A percentile compares a stretch with the other conserved stretches of the same genome.
These are phyloP conservation scores for Hemileia vastatrix DNA, from an alignment of 1,284 basidiomycete genomes.

Conservation along the genomic window DNA sequence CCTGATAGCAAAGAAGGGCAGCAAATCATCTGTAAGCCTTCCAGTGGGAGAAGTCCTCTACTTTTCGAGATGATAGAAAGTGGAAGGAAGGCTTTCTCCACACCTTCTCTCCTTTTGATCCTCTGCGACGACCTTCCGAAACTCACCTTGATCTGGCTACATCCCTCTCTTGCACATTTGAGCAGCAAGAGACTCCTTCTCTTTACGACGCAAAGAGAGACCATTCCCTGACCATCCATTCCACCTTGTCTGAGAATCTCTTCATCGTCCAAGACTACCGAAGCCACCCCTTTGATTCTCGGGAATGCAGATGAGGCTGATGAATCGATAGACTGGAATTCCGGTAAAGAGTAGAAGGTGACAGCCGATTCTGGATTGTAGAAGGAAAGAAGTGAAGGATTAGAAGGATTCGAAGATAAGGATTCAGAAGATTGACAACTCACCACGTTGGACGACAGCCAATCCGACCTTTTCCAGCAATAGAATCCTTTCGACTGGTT, in stretches of 20 bases:
- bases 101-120: too few relatives aligned
- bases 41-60: too few relatives aligned
- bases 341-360: conserved; percentile 24
- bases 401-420: too few relatives aligned
- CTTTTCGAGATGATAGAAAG: too few relatives aligned
- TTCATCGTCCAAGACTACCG: conserved; percentile 29
- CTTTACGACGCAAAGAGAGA: conserved; percentile 36
- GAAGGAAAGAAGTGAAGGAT: neutral
- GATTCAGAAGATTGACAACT: too few relatives aligned
- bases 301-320: conserved; percentile 22
- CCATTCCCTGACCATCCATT: conserved; percentile 29
- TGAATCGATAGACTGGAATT: conserved; percentile 25
- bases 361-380: conserved; percentile 23
- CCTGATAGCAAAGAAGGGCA: too few relatives aligned
- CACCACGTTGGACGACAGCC: too few relatives aligned
- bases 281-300: conserved; percentile 27
- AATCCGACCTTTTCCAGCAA: too few relatives aligned
- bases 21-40: too few relatives aligned
- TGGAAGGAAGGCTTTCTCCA: too few relatives aligned
- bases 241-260: conserved; percentile 24
- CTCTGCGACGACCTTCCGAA: too few relatives aligned
- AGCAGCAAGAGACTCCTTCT: conserved; percentile 34
- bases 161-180: conserved; percentile 30
- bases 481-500: too few relatives aligned
- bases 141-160: conserved; percentile 31